phyloP scores from a whole-genome alignment of 78 protist genomes.

The Trichosphaerium sp. region DNA sequence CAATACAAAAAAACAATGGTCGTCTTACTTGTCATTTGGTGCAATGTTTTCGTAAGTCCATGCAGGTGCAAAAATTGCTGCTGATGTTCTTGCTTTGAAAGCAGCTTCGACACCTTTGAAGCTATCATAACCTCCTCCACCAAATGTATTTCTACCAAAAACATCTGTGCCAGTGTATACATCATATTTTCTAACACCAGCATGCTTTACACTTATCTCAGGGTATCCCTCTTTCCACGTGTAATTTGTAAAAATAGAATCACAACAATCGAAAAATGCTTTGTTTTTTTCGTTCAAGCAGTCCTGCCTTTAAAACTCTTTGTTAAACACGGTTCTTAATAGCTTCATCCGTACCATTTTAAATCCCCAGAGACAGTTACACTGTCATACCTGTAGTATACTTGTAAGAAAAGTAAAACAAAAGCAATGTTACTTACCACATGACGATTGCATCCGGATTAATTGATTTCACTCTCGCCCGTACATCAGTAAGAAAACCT shows the following conservation, averaged over 20 bases:
- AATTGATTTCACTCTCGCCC: neutral
- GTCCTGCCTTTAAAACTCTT: conserved; percentile 69
- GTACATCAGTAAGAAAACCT: neutral
- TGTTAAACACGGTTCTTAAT: no score
- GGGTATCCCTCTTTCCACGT: conserved; percentile 23
- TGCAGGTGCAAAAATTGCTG: conserved; percentile 64
- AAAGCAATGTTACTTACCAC: neutral
- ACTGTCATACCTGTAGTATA: conserved; percentile 68
- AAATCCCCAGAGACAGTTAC: conserved; percentile 34
- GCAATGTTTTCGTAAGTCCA: conserved; percentile 55
- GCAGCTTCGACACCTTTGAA: neutral
- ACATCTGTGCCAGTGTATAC: conserved; percentile 67
- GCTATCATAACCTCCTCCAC: conserved; percentile 21
- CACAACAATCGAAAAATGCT: conserved; percentile 36
- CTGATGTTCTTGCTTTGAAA: neutral
- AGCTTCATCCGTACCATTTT: no score
- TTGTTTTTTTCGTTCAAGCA: conserved; percentile 38
- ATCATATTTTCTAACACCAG: neutral
- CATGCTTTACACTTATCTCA: neutral
- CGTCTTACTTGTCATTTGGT: no score
- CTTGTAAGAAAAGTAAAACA: neutral
- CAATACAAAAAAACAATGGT: no score
- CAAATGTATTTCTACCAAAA: conserved; percentile 52
- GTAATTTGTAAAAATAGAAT: conserved; percentile 75
- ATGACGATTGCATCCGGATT: conserved; percentile 2